A percentile compares a stretch with the other conserved stretches of the same genome.
These are phyloP conservation scores for Excoecaria agallocha DNA, from an alignment of 345 rosid species.

Conservation along the genomic window DNA sequence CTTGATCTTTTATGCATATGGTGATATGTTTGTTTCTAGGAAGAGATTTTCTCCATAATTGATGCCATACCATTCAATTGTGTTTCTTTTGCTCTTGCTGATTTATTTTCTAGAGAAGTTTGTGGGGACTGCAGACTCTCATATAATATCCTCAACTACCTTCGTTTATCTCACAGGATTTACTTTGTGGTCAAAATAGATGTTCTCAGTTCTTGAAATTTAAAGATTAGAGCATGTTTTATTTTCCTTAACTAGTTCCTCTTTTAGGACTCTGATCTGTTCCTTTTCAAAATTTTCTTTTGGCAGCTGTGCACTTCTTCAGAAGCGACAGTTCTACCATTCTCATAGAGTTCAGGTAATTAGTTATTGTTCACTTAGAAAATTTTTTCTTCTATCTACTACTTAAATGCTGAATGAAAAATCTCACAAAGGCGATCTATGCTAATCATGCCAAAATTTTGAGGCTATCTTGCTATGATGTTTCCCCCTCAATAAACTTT, in stretches of 20 bases:
- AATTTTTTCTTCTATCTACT: conserved; percentile 9
- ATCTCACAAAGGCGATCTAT: not conserved
- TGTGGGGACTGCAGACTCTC: not conserved
- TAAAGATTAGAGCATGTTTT: not conserved
- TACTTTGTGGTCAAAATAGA: not conserved
- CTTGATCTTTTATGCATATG: not conserved
- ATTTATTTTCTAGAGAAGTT: not conserved
- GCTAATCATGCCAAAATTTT: not conserved
- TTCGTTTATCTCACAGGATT: not conserved
- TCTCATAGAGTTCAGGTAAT: conserved; percentile 37
- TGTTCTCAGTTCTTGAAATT: not conserved
- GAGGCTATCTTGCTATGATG: not conserved
- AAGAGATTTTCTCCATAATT: not conserved
- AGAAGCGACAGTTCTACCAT: conserved; percentile 32
- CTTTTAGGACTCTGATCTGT: conserved; percentile 1
- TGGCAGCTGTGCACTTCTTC: conserved; percentile 22
- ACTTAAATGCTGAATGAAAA: not conserved
- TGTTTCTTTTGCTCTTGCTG: not conserved
- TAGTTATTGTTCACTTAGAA: not conserved
- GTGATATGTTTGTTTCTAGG: not conserved
- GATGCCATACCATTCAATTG: not conserved
- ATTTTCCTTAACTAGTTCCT: not conserved
- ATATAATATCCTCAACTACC: not conserved
- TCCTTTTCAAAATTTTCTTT: conserved; percentile 7
- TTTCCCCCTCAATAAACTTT: not conserved